These are phyloP conservation scores for Stagonosporopsis chrysanthemi DNA, from an alignment of 2,329 filamentous ascomycete species.

Conservation along the genomic window DNA sequence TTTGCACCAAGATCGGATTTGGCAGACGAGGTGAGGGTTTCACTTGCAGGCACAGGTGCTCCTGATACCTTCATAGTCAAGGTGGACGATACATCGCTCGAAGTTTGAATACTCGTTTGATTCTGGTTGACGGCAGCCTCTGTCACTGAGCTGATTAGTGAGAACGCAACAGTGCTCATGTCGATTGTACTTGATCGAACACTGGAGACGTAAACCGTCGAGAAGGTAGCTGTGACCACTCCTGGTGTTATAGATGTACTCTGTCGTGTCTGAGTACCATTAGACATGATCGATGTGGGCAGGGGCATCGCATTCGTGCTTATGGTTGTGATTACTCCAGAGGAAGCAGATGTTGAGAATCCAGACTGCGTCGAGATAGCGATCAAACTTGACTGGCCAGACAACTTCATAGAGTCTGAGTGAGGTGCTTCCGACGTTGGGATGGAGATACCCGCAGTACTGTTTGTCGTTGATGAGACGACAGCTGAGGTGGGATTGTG, in stretches of 20 bases:
- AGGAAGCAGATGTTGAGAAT: background rate
- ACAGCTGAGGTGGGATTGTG: background rate
- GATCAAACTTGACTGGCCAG: background rate
- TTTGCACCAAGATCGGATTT: background rate
- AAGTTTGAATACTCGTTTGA: background rate
- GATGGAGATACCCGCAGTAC: background rate
- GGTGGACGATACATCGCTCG: background rate
- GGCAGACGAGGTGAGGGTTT: conserved; percentile 1
- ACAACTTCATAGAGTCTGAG: background rate
- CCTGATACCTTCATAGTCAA: background rate
- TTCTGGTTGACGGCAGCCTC: conserved; percentile 4
- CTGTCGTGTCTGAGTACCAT: background rate
- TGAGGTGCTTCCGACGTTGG: conserved; percentile 4
- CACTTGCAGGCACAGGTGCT: conserved; percentile 7
- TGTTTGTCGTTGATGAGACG: background rate
- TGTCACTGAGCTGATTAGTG: conserved; percentile 7
- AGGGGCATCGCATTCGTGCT: background rate
- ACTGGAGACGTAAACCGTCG: conserved; percentile 11
- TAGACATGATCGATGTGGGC: background rate
- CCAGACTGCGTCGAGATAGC: background rate
- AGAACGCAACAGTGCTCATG: conserved; percentile 11
- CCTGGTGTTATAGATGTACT: background rate
- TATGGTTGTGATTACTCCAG: background rate
- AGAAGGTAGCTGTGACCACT: conserved; percentile 11
- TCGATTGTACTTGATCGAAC: background rate